Conservation (phyloP, 495 filamentous ascomycete genomes). For the Aspergillus sparsus region DNA sequence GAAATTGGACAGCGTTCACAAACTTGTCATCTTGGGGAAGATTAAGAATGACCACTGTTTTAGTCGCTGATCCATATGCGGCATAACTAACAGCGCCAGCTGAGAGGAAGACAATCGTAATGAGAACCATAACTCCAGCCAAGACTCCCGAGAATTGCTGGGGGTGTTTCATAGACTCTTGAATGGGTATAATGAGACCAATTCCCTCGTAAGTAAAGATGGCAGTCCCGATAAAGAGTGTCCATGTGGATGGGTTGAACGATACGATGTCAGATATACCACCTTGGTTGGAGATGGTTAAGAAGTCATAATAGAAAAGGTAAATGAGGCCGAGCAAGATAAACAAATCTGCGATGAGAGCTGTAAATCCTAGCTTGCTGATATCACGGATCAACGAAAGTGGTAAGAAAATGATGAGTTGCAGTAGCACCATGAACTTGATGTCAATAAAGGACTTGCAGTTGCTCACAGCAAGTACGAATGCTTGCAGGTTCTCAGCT, state of each 20-base stretch:
- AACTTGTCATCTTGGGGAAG: constrained; percentile 93
- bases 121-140: constrained; percentile 87
- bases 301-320: constrained; percentile 92
- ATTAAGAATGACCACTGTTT: constrained; percentile 95
- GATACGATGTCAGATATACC: constrained; percentile 79
- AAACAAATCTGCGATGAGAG: constrained; percentile 88
- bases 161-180: constrained; percentile 91
- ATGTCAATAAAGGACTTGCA: constrained; percentile 81
- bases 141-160: constrained; percentile 86
- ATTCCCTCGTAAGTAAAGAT: constrained; percentile 99
- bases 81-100: constrained; percentile 95
- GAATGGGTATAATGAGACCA: constrained; percentile 97
- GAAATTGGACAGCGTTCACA: constrained; percentile 92
- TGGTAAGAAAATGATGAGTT: constrained; percentile 90
- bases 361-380: constrained; percentile 87
- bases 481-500: constrained; percentile 91
- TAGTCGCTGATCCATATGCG: constrained; percentile 89
- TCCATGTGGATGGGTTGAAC: constrained; percentile 90
- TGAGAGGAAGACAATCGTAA: constrained; percentile 83
- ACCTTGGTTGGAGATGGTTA: constrained; percentile 72
- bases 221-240: constrained; percentile 94
- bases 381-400: constrained; percentile 93
- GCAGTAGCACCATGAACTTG: constrained; percentile 85
- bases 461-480: constrained; percentile 79
- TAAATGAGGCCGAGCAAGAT: constrained; percentile 91